Conservation (phyloP, 2,329 filamentous ascomycete genomes). For the Neonectria hederae region DNA sequence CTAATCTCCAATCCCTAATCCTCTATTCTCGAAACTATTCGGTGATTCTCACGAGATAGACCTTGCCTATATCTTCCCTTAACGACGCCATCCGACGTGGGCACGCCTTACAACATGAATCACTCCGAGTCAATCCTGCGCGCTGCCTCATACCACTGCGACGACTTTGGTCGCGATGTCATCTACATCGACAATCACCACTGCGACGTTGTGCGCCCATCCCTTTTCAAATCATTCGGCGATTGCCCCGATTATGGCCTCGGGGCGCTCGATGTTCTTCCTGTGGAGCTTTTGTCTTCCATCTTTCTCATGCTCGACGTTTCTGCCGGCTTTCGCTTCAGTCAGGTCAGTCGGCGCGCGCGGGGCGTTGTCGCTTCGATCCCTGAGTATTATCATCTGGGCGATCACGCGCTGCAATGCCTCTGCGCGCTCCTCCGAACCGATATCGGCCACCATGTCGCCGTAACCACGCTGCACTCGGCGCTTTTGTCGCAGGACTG, state of each 20-base stretch:
- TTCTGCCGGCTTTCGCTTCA: conserved; percentile 18
- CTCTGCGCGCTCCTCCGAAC: conserved; percentile 17
- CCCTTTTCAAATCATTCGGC: conserved; percentile 20
- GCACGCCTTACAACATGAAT: conserved; percentile 4
- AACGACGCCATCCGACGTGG: not conserved
- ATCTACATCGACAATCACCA: conserved; percentile 17
- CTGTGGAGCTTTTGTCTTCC: conserved; percentile 20
- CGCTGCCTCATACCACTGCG: conserved; percentile 16
- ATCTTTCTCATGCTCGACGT: conserved; percentile 25
- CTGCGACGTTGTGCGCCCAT: conserved; percentile 11
- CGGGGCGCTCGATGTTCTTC: conserved; percentile 19
- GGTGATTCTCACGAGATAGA: not conserved
- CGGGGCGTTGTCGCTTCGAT: conserved; percentile 11
- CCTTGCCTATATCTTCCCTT: conserved; percentile 9
- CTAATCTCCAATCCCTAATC: too few species aligned
- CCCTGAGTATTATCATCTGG: conserved; percentile 20
- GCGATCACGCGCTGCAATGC: conserved; percentile 14
- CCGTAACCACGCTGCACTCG: conserved; percentile 15
- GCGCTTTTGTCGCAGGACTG: conserved; percentile 17
- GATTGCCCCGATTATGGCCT: conserved; percentile 16
- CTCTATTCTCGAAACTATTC: not conserved
- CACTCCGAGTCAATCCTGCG: conserved; percentile 13
- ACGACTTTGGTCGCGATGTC: conserved; percentile 15
- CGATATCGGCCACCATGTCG: conserved; percentile 21
- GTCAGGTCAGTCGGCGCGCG: conserved; percentile 16